These are phyloP conservation scores for Verticillium dahliae DNA, from an alignment of 2,329 filamentous ascomycete genomes.

Conservation along the genomic window DNA sequence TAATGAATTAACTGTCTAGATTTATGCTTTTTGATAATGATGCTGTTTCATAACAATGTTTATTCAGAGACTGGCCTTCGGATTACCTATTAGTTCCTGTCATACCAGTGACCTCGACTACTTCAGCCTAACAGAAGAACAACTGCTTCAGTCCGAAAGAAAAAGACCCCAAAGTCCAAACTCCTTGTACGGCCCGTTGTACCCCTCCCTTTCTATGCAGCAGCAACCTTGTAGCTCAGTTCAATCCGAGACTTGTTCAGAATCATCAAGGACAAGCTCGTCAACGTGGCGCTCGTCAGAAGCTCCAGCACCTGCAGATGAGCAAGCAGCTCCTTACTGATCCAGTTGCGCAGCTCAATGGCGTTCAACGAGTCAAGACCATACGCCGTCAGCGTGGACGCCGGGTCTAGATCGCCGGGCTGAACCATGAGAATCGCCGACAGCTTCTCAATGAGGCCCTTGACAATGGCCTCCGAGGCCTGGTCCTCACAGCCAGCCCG, in stretches of 20 bases:
- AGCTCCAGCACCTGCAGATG: background rate
- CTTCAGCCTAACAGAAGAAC: too few relatives aligned
- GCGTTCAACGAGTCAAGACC: slow-evolving; percentile 24
- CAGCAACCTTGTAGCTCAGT: background rate
- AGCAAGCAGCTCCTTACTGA: background rate
- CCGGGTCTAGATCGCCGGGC: slow-evolving; percentile 16
- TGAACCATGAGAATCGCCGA: slow-evolving; percentile 17
- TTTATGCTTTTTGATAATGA: too few relatives aligned
- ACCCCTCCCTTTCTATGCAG: background rate
- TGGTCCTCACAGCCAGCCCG: slow-evolving; percentile 4
- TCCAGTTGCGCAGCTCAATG: slow-evolving; percentile 22
- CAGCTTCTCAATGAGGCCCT: slow-evolving; percentile 15
- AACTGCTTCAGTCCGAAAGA: too few relatives aligned
- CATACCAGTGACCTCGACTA: too few relatives aligned
- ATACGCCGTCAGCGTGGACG: slow-evolving; percentile 14
- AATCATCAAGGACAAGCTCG: background rate
- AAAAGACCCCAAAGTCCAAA: too few relatives aligned
- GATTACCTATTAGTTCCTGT: too few relatives aligned
- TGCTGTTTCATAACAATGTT: too few relatives aligned
- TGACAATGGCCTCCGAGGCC: slow-evolving; percentile 10
- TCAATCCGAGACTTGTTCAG: background rate
- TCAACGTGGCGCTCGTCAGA: background rate
- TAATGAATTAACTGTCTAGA: too few relatives aligned
- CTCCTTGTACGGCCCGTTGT: too few relatives aligned
- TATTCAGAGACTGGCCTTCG: too few relatives aligned